Evolutionary conservation across 768 basidiomycete species (phyloP).

Genomic region (Podaxis mareebaensis): DNA sequence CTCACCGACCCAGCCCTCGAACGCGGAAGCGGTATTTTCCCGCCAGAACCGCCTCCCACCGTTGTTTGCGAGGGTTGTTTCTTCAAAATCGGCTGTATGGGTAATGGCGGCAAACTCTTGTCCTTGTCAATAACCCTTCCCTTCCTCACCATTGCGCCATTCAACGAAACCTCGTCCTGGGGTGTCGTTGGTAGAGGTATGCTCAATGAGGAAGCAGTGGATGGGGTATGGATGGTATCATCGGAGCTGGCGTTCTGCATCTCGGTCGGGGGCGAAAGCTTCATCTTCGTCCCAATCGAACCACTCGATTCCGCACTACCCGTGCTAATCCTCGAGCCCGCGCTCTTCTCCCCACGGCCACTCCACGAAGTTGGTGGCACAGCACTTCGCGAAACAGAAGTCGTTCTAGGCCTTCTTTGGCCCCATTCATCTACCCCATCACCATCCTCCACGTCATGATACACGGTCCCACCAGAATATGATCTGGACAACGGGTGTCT

Average conservation of each 20-base stretch:
- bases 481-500: slow-evolving; percentile 35
- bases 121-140: slow-evolving; percentile 28
- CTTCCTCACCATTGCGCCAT: slow-evolving; percentile 15
- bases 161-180: slow-evolving; percentile 23
- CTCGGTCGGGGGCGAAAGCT: slow-evolving; percentile 9
- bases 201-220: slow-evolving; percentile 36
- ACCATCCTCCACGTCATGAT: slow-evolving; percentile 22
- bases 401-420: slow-evolving; percentile 13
- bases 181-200: slow-evolving; percentile 36
- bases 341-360: slow-evolving; percentile 17
- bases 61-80: slow-evolving; percentile 18
- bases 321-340: slow-evolving; percentile 27
- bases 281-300: slow-evolving; percentile 1
- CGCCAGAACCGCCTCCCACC: slow-evolving; percentile 5
- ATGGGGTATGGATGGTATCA: slow-evolving; percentile 29
- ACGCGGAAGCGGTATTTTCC: slow-evolving; percentile 24
- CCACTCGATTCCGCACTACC: slow-evolving; percentile 30
- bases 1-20: slow-evolving; percentile 21
- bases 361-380: slow-evolving; percentile 28
- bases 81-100: slow-evolving; percentile 21
- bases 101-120: slow-evolving; percentile 38
- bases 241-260: slow-evolving; percentile 16
- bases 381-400: slow-evolving; percentile 10
- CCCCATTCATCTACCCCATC: slow-evolving; percentile 24
- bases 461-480: slow-evolving; percentile 31